These are phyloP conservation scores for Microbotryum violaceum DNA, from an alignment of 1,284 basidiomycete genomes.

Conservation along the genomic window DNA sequence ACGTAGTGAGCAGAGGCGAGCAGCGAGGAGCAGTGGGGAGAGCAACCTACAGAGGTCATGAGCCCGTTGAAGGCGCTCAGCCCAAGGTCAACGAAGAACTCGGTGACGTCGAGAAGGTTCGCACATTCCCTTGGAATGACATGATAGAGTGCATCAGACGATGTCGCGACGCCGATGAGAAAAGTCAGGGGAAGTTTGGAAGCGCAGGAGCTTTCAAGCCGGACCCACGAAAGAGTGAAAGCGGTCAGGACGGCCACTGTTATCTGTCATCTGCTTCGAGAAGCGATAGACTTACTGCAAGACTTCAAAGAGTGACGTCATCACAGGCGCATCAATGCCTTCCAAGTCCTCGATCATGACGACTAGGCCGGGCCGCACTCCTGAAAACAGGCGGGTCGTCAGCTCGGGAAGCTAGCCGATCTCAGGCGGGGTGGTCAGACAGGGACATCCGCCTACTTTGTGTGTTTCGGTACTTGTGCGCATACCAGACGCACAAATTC, in stretches of 20 bases:
- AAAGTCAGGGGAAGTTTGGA: constrained; percentile 16
- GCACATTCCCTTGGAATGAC: constrained; percentile 5
- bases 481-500: constrained; percentile 27
- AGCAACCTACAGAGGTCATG: constrained; percentile 8
- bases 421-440: too few species aligned
- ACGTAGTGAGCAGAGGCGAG: too few species aligned
- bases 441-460: too few species aligned
- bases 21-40: neutral
- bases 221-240: neutral
- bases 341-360: constrained; percentile 29
- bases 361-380: constrained; percentile 6
- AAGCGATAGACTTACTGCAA: neutral
- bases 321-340: constrained; percentile 13
- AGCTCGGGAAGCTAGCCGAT: too few species aligned
- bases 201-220: constrained; percentile 4
- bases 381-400: too few species aligned
- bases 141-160: constrained; percentile 11
- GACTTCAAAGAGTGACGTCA: neutral
- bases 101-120: constrained; percentile 14
- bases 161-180: constrained; percentile 26
- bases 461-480: constrained; percentile 7
- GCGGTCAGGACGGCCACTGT: neutral
- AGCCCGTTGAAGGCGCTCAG: constrained; percentile 25
- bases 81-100: constrained; percentile 29
- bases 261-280: neutral